phyloP scores from a whole-genome alignment of 2,329 filamentous ascomycete genomes.

The Amphichorda felina region DNA sequence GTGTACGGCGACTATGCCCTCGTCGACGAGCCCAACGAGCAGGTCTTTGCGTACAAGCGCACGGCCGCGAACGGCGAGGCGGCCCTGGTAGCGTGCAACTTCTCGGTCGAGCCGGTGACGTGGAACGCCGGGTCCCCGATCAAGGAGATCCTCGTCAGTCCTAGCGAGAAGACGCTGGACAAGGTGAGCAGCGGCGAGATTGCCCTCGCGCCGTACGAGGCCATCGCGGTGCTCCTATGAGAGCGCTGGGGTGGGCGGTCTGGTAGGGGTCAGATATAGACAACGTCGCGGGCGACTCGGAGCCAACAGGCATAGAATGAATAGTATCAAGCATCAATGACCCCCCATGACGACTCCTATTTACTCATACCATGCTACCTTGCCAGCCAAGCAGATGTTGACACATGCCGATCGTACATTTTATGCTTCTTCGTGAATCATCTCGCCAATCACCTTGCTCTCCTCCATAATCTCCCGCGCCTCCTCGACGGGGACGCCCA shows the following conservation, averaged over 20 bases:
- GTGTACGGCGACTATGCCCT: slow-evolving; percentile 49
- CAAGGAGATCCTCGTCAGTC: slow-evolving; percentile 21
- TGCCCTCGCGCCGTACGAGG: slow-evolving; percentile 23
- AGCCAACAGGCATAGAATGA: too few species aligned
- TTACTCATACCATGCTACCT: too few species aligned
- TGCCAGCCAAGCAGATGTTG: too few species aligned
- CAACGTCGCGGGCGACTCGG: too few species aligned
- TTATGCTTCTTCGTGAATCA: slow-evolving; percentile 49
- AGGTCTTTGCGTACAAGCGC: slow-evolving; percentile 25
- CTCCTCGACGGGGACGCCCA: slow-evolving; percentile 26
- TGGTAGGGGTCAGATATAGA: too few species aligned
- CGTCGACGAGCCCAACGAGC: slow-evolving; percentile 21
- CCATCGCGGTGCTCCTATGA: slow-evolving; percentile 18
- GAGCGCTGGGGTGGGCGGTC: too few species aligned
- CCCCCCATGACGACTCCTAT: too few species aligned
- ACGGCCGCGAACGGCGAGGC: slow-evolving; percentile 15
- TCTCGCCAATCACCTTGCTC: slow-evolving; percentile 54
- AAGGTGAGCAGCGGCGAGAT: slow-evolving; percentile 1
- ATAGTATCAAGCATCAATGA: too few species aligned
- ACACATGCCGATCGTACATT: too few species aligned
- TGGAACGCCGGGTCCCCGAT: slow-evolving; percentile 17
- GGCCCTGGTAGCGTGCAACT: slow-evolving; percentile 26
- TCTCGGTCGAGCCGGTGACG: slow-evolving; percentile 16
- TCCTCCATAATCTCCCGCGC: slow-evolving; percentile 48
- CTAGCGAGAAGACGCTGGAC: slow-evolving; percentile 8